Percentiles rank a stretch among this genome's conserved stretches.
phyloP scores from a whole-genome alignment of 2,329 filamentous ascomycete species.

The Penicillium sp. region DNA sequence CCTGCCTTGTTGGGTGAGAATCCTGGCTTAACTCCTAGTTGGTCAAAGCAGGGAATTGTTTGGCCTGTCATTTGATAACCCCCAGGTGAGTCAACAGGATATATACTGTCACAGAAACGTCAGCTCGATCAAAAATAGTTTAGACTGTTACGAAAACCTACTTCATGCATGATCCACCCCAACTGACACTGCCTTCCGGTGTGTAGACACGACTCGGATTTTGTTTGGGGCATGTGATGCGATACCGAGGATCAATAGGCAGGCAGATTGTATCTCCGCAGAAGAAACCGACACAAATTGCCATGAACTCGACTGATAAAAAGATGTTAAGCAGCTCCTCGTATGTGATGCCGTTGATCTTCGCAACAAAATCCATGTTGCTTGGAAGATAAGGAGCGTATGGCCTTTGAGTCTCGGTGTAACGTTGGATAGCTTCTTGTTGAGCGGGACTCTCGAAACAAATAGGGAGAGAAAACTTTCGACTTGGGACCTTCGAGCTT shows the following conservation, averaged over 20 bases:
- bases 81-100: slow-evolving; percentile 55
- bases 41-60: slow-evolving; percentile 57
- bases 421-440: slow-evolving; percentile 58
- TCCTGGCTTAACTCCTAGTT: slow-evolving; percentile 54
- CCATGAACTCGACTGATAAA: slow-evolving; percentile 53
- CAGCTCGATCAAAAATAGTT: background rate
- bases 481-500: slow-evolving; percentile 44
- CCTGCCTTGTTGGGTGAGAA: slow-evolving; percentile 53
- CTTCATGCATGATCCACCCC: slow-evolving; percentile 58
- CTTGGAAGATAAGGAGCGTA: slow-evolving; percentile 65
- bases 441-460: slow-evolving; percentile 43
- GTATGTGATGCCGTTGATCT: slow-evolving; percentile 55
- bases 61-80: slow-evolving; percentile 59
- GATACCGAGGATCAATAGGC: slow-evolving; percentile 56
- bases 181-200: slow-evolving; percentile 57
- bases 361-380: slow-evolving; percentile 60
- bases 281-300: slow-evolving; percentile 59
- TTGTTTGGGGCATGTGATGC: slow-evolving; percentile 58
- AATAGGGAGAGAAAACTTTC: slow-evolving; percentile 49
- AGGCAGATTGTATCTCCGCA: slow-evolving; percentile 55
- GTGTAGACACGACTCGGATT: slow-evolving; percentile 61
- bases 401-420: slow-evolving; percentile 62
- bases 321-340: slow-evolving; percentile 55
- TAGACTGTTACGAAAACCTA: slow-evolving; percentile 14
- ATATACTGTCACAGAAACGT: slow-evolving; percentile 49